Evolutionary conservation across 2,329 filamentous ascomycete species (phyloP).

Genomic region (Monilinia vaccinii-corymbosi): DNA sequence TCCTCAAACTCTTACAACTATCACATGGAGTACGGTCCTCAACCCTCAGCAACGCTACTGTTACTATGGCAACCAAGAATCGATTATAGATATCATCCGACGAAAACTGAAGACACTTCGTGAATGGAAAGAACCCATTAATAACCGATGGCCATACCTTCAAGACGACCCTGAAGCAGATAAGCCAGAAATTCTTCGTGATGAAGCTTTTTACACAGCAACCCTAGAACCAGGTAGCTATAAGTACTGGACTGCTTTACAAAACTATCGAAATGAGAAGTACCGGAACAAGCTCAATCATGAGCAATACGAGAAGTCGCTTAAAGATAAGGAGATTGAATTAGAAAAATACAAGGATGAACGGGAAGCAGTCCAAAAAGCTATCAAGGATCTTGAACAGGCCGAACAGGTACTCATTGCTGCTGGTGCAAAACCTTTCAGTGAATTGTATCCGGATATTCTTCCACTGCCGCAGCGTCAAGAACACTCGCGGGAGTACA

Average conservation of each 20-base stretch:
- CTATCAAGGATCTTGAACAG: constrained; percentile 43
- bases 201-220: constrained; percentile 42
- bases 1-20: constrained; percentile 43
- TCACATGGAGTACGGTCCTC: constrained; percentile 21
- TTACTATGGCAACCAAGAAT: constrained; percentile 29
- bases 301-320: constrained; percentile 24
- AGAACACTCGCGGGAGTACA: background rate
- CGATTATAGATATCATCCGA: constrained; percentile 53
- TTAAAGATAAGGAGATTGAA: constrained; percentile 30
- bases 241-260: constrained; percentile 33
- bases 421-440: constrained; percentile 57
- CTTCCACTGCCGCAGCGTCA: background rate
- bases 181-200: constrained; percentile 28
- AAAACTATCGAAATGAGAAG: constrained; percentile 15
- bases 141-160: background rate
- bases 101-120: constrained; percentile 42
- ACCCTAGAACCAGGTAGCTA: constrained; percentile 48
- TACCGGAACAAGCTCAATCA: constrained; percentile 27
- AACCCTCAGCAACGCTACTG: constrained; percentile 14
- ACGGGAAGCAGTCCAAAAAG: constrained; percentile 39
- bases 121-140: constrained; percentile 13
- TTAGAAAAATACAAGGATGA: constrained; percentile 42
- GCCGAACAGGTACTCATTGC: constrained; percentile 46
- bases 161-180: background rate
- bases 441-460: constrained; percentile 51